Conservation (phyloP, 768 basidiomycete genomes). For the Galerina sulciceps region DNA sequence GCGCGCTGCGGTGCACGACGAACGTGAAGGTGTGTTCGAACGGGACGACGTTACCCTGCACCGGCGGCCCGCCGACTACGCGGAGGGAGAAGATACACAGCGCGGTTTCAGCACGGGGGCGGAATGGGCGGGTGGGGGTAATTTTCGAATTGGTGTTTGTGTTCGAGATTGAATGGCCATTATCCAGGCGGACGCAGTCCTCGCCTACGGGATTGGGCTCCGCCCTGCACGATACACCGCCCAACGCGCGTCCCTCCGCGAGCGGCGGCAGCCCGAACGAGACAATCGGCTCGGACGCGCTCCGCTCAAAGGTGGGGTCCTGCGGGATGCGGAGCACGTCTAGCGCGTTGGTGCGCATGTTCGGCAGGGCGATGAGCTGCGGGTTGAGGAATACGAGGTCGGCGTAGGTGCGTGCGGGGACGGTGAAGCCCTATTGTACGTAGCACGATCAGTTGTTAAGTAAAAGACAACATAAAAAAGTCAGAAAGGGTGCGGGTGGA, state of each 20-base stretch:
- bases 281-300: slow-evolving; percentile 21
- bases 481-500: not conserved
- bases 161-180: slow-evolving; percentile 17
- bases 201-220: slow-evolving; percentile 44
- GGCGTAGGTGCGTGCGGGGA: slow-evolving; percentile 30
- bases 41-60: not conserved
- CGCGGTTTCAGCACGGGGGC: slow-evolving; percentile 19
- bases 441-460: not conserved
- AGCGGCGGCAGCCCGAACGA: slow-evolving; percentile 36
- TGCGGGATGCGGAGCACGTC: slow-evolving; percentile 41
- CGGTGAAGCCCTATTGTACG: slow-evolving; percentile 19
- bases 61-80: not conserved
- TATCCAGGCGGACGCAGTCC: too few species aligned
- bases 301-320: slow-evolving; percentile 11
- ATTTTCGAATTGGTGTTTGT: not conserved
- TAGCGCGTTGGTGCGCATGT: slow-evolving; percentile 28
- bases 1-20: slow-evolving; percentile 35
- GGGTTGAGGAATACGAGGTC: slow-evolving; percentile 39
- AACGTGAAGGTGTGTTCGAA: slow-evolving; percentile 24
- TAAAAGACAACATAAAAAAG: not conserved
- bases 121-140: slow-evolving; percentile 21
- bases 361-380: slow-evolving; percentile 37
- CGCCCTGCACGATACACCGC: slow-evolving; percentile 38
- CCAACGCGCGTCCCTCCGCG: slow-evolving; percentile 22
- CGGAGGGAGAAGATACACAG: slow-evolving; percentile 23